Base-by-base conservation (phyloP, 768 basidiomycete species). In the Pulveroboletus sp. region DNA sequence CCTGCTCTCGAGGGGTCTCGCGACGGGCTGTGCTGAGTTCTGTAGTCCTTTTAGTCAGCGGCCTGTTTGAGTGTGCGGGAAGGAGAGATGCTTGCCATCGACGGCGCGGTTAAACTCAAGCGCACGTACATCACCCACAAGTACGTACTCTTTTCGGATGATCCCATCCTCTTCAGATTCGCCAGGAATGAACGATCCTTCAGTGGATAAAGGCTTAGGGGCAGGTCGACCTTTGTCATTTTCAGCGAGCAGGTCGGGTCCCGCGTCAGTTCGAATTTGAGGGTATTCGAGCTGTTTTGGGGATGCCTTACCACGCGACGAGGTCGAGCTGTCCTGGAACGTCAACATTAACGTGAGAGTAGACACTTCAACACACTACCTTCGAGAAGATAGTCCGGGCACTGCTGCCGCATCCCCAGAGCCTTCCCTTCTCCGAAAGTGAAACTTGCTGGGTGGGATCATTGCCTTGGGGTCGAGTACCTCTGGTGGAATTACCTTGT, bases 81-180 rank as follows among this genome's bases (percentile, higher is more conserved):
- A 20, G 8, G 13, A 42, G 32, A 41, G 23, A 22, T 16, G 67
- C 82, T 59, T 53, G 89, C 94, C 94, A 72, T 98, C 95, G 2
- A 95, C 86, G 3, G 92, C 81, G 14, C 83, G 82, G 64, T 91
- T 92, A 65, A 97, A 91, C 64, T 98, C 94, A 3, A 97, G 88
- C 2, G 89, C 89, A 43, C 85, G 78, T 46, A 80, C 82, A 66
- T 99, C 93, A 36, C 87, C 93, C 2, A 98, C 89, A 1, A 99
- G 79, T 0, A 98, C 95, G 59, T 99, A 99, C 61, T 98, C 95
- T 54, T 83, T 78, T 45, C 86, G 77, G 42, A 91, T 74, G 43
- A 84, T 72, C 0, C 86, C 86, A 61, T 90, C 88, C 62, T 91
- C 88, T 60, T 90, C 89, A 0, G 84, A 86, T 64, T 91, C 88